Evolutionary conservation across 148 eudicot genomes (phyloP).

Genomic region (Fagopyrum esculentum): DNA sequence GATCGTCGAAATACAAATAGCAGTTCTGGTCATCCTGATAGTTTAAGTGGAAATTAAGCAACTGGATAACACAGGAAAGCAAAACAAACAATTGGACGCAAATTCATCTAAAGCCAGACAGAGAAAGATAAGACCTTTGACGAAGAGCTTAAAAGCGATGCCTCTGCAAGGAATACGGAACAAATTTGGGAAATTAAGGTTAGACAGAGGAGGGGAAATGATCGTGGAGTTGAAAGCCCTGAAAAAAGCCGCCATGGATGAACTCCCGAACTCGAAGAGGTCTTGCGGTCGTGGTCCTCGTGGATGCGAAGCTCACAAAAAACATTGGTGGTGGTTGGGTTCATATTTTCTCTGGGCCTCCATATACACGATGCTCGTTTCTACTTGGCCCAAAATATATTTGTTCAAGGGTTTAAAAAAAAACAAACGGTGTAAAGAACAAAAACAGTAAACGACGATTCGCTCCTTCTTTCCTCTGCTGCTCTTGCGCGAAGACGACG

Average conservation of each 20-base stretch:
- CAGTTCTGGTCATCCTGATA: neutral
- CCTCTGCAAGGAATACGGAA: conserved; percentile 39
- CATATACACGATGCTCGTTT: neutral
- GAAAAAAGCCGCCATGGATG: neutral
- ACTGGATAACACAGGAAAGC: neutral
- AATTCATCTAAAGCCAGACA: conserved; percentile 1
- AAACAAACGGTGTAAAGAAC: too few species aligned
- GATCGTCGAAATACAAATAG: neutral
- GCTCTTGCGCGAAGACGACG: too few species aligned
- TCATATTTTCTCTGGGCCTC: neutral
- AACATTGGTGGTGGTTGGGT: neutral
- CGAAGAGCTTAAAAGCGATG: conserved; percentile 65
- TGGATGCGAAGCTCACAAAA: too few species aligned
- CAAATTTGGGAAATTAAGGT: conserved; percentile 15
- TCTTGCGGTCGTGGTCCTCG: too few species aligned
- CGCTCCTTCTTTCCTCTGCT: too few species aligned
- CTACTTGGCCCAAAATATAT: neutral
- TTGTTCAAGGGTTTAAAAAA: too few species aligned
- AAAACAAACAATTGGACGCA: neutral
- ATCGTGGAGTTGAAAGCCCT: neutral
- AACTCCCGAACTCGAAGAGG: neutral
- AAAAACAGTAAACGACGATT: too few species aligned
- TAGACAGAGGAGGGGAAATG: neutral
- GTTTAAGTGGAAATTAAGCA: neutral
- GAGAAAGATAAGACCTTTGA: conserved; percentile 38